A percentile compares a stretch with the other conserved stretches of the same genome.
Evolutionary conservation across 306 rosid species (phyloP).

Genomic region (Vigna unguiculata): DNA sequence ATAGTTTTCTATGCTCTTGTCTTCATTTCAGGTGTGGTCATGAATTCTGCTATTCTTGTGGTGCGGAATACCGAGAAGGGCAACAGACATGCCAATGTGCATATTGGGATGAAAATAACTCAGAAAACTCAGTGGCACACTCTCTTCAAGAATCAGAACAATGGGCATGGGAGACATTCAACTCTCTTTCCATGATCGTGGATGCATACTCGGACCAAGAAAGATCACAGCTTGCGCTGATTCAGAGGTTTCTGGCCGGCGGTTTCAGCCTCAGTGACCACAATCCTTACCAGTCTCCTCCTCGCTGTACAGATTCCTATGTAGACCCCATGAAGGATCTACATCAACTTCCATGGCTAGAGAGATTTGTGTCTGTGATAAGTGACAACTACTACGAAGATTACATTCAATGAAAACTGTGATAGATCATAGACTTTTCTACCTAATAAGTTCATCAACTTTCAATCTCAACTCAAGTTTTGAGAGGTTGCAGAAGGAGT

Average conservation of each 20-base stretch:
- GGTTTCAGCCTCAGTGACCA: constrained; percentile 89
- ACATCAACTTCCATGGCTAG: constrained; percentile 97
- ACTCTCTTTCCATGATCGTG: constrained; percentile 79
- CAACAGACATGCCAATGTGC: constrained; percentile 88
- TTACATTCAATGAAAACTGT: constrained; percentile 64
- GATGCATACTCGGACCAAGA: constrained; percentile 97
- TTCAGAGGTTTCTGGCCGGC: constrained; percentile 87
- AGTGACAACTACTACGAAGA: constrained; percentile 92
- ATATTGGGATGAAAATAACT: constrained; percentile 78
- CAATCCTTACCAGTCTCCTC: constrained; percentile 87
- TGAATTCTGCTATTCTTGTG: constrained; percentile 92
- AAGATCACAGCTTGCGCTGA: constrained; percentile 79
- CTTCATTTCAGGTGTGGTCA: constrained; percentile 77
- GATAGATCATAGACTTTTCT: constrained; percentile 37
- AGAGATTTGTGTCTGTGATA: constrained; percentile 92
- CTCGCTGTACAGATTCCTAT: constrained; percentile 80
- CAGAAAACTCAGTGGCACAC: constrained; percentile 64
- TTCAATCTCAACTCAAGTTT: constrained; percentile 40
- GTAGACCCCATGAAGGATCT: constrained; percentile 91
- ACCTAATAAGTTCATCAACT: constrained; percentile 49
- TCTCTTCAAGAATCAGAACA: constrained; percentile 96
- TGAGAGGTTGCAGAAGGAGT: constrained; percentile 53
- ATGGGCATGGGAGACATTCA: constrained; percentile 97
- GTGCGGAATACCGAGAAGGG: constrained; percentile 69
- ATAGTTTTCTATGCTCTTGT: constrained; percentile 1